phyloP scores from a whole-genome alignment of 192 early-diverging fungal genomes.

The Linnemannia schmuckeri region DNA sequence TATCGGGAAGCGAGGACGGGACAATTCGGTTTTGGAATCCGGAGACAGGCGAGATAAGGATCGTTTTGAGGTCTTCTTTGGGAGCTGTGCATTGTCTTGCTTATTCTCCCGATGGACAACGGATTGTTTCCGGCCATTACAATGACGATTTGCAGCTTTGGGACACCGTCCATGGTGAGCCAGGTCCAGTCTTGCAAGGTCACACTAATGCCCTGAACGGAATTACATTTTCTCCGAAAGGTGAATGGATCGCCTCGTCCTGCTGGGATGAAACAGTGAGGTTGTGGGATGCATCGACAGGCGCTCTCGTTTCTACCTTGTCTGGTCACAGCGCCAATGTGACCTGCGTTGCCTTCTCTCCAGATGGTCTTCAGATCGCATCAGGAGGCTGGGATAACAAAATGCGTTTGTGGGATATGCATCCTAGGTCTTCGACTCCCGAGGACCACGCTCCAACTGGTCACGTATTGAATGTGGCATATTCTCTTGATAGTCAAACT shows the following conservation, averaged over 20 bases:
- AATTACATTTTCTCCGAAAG: neutral
- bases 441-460: neutral
- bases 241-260: neutral
- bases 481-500: neutral
- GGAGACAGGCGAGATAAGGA: neutral
- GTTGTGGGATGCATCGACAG: conserved; percentile 1
- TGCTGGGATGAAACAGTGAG: conserved; percentile 1
- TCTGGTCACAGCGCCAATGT: neutral
- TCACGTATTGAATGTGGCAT: neutral
- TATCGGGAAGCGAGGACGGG: neutral
- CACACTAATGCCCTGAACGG: neutral
- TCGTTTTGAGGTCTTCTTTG: neutral
- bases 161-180: conserved; percentile 29
- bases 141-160: conserved; percentile 76
- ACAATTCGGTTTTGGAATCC: conserved; percentile 8
- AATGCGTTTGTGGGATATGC: neutral
- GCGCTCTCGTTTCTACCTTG: neutral
- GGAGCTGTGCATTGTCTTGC: conserved; percentile 70
- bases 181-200: neutral
- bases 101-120: conserved; percentile 73
- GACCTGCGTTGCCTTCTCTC: neutral
- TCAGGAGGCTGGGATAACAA: neutral
- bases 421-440: neutral
- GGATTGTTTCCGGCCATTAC: conserved; percentile 73
- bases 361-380: conserved; percentile 1